phyloP scores from a whole-genome alignment of 1,284 basidiomycete species.

The Tilletia caries region DNA sequence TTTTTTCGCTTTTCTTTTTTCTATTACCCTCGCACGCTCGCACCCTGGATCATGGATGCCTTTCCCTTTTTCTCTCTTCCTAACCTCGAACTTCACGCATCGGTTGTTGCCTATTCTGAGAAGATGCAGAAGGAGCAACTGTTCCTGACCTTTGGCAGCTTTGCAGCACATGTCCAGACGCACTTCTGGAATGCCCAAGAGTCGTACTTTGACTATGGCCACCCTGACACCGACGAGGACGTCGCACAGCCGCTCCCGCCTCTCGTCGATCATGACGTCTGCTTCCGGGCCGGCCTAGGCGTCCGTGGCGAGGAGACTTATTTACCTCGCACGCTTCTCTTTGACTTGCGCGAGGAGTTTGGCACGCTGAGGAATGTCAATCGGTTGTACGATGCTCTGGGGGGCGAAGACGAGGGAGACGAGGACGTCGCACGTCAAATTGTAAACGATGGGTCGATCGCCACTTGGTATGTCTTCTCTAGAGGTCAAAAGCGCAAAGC shows the following conservation, averaged over 20 bases:
- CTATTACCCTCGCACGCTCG: background rate
- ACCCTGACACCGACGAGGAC: conserved; percentile 14
- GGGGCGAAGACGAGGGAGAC: conserved; percentile 17
- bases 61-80: no score
- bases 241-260: conserved; percentile 16
- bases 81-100: no score
- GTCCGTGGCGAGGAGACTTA: conserved; percentile 38
- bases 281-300: conserved; percentile 42
- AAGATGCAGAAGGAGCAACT: conserved; percentile 36
- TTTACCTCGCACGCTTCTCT: conserved; percentile 40
- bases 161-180: conserved; percentile 46
- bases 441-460: background rate
- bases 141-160: conserved; percentile 45
- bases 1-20: background rate
- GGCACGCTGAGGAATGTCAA: conserved; percentile 33
- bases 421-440: conserved; percentile 20
- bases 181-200: conserved; percentile 51
- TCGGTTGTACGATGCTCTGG: conserved; percentile 31
- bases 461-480: background rate
- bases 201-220: conserved; percentile 30
- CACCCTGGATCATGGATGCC: background rate
- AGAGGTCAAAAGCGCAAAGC: no score
- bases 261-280: conserved; percentile 44
- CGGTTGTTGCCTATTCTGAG: background rate
- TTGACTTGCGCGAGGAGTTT: conserved; percentile 43